A percentile compares a stretch with the other conserved stretches of the same genome.
Conservation (phyloP, 176 grass and related monocot species). For the Aegilops sharonensis region DNA sequence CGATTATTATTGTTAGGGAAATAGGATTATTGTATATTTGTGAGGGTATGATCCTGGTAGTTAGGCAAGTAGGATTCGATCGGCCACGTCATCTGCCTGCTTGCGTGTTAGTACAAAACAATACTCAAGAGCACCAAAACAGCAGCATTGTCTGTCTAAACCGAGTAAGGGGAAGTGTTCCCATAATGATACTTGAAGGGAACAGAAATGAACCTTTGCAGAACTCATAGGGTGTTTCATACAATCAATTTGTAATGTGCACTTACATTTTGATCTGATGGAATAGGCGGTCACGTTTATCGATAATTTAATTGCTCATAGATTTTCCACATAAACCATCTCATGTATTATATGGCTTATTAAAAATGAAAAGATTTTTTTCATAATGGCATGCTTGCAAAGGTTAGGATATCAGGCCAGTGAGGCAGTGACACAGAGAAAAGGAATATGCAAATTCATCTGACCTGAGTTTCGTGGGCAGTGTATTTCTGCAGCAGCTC, state of each 20-base stretch:
- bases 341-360: not conserved
- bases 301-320: not conserved
- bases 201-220: not conserved
- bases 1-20: not conserved
- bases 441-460: constrained; percentile 11
- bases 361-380: not conserved
- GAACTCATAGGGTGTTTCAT: not conserved
- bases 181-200: not conserved
- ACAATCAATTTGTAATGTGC: constrained; percentile 8
- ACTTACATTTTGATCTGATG: not conserved
- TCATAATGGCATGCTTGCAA: not conserved
- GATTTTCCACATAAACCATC: not conserved
- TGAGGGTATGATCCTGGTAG: not conserved
- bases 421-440: not conserved
- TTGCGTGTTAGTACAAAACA: not conserved
- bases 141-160: not conserved
- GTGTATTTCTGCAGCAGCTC: constrained; percentile 67
- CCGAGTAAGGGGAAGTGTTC: not conserved
- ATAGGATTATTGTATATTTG: not conserved
- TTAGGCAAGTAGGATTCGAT: not conserved
- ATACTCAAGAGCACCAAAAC: not conserved
- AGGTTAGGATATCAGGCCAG: not conserved
- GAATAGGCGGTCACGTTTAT: not conserved
- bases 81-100: not conserved
- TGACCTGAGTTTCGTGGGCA: constrained; percentile 83